A percentile compares a stretch with the other conserved stretches of the same genome.
These are phyloP conservation scores for Ceratocystiopsis minuta DNA, from an alignment of 2,329 filamentous ascomycete genomes.

Conservation along the genomic window DNA sequence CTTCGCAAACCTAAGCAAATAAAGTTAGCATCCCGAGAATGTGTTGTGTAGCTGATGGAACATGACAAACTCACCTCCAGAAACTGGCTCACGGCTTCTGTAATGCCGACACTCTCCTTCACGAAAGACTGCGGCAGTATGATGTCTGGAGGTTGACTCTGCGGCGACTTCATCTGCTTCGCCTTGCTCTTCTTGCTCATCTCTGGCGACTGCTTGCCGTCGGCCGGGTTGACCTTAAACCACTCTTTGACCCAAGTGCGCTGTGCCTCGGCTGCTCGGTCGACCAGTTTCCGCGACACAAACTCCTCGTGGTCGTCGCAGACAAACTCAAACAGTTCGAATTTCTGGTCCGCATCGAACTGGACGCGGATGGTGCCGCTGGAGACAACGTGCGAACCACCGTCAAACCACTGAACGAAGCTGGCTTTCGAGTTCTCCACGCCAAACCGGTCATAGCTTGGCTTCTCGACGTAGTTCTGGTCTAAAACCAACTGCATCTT, in stretches of 20 bases:
- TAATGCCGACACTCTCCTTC: constrained; percentile 39
- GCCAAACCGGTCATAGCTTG: constrained; percentile 46
- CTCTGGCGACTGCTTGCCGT: constrained; percentile 42
- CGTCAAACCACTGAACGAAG: constrained; percentile 78
- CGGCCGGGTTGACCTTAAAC: constrained; percentile 37
- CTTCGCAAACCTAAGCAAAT: constrained; percentile 36
- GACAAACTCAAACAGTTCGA: constrained; percentile 71
- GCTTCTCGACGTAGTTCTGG: constrained; percentile 36
- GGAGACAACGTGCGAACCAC: constrained; percentile 64
- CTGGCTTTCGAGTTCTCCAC: constrained; percentile 63
- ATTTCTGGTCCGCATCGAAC: constrained; percentile 61
- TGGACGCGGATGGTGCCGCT: constrained; percentile 61
- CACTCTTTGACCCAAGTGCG: constrained; percentile 51
- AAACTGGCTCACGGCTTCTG: constrained; percentile 43
- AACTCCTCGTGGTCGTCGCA: constrained; percentile 68
- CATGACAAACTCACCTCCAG: constrained; percentile 33
- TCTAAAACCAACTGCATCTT: constrained; percentile 78
- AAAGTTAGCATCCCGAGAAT: constrained; percentile 8
- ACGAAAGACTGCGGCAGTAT: constrained; percentile 41
- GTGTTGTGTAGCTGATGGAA: no score
- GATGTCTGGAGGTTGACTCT: constrained; percentile 39
- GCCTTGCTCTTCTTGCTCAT: constrained; percentile 49
- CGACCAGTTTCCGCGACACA: constrained; percentile 49
- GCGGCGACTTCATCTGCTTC: constrained; percentile 40
- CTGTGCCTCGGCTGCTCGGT: constrained; percentile 41